Conservation (phyloP, 345 rosid genomes). For the Salix koriyanagi region DNA sequence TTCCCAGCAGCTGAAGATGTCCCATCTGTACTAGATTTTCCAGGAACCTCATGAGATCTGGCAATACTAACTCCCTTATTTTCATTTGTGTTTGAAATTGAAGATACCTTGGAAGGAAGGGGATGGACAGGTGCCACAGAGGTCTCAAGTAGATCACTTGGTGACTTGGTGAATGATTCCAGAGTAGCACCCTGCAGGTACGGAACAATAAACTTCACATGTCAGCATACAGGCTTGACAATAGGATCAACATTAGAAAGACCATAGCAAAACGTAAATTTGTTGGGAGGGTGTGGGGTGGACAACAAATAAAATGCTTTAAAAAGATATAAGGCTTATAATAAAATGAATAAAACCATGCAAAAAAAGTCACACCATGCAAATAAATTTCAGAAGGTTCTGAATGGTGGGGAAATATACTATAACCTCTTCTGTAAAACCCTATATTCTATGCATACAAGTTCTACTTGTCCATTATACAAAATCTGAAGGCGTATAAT, state of each 20-base stretch:
- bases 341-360: not conserved
- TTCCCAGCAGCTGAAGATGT: slow-evolving; percentile 67
- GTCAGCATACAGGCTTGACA: slow-evolving; percentile 7
- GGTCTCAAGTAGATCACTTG: slow-evolving; percentile 31
- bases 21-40: slow-evolving; percentile 99
- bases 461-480: not conserved
- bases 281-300: not conserved
- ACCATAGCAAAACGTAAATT: not conserved
- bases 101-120: slow-evolving; percentile 85
- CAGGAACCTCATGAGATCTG: slow-evolving; percentile 99
- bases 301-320: not conserved
- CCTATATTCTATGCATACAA: not conserved
- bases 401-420: not conserved
- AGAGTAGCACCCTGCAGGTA: slow-evolving; percentile 50
- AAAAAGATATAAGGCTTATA: not conserved
- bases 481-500: not conserved
- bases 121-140: slow-evolving; percentile 43
- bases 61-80: slow-evolving; percentile 97
- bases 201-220: not conserved
- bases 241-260: not conserved
- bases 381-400: not conserved
- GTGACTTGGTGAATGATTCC: slow-evolving; percentile 32
- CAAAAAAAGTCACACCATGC: not conserved
- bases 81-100: slow-evolving; percentile 90
- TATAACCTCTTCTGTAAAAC: not conserved